Evolutionary conservation across 768 basidiomycete genomes (phyloP).

Genomic region (Lentinula aciculospora): DNA sequence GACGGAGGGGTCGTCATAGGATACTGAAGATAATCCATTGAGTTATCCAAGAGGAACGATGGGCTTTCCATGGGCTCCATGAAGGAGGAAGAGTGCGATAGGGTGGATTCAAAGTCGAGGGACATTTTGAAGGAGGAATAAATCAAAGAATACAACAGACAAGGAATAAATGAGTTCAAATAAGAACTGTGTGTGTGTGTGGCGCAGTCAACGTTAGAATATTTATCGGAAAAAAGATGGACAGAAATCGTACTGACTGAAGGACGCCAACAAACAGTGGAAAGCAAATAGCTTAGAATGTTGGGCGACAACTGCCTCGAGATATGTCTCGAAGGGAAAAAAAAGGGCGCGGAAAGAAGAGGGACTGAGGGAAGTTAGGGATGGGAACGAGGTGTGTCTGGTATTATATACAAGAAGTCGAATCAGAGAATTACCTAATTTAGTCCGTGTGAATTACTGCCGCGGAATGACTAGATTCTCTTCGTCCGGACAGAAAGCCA

Average conservation of each 20-base stretch:
- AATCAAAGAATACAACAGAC: slow-evolving; percentile 25
- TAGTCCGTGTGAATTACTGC: not conserved
- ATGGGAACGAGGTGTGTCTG: slow-evolving; percentile 16
- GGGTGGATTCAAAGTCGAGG: slow-evolving; percentile 40
- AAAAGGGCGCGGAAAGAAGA: slow-evolving; percentile 20
- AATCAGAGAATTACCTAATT: slow-evolving; percentile 4
- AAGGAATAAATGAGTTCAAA: slow-evolving; percentile 20
- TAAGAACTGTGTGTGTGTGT: slow-evolving; percentile 14
- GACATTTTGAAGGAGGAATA: slow-evolving; percentile 23
- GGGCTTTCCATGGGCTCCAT: slow-evolving; percentile 38
- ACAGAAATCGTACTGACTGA: slow-evolving; percentile 22
- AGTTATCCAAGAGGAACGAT: slow-evolving; percentile 42
- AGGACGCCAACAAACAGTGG: slow-evolving; percentile 18
- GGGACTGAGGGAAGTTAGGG: slow-evolving; percentile 16
- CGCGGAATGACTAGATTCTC: not conserved
- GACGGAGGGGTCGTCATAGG: slow-evolving; percentile 45
- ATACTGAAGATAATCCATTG: slow-evolving; percentile 65
- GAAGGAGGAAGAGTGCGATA: slow-evolving; percentile 42
- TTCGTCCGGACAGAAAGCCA: not conserved
- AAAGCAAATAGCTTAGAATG: slow-evolving; percentile 12
- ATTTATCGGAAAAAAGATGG: slow-evolving; percentile 20
- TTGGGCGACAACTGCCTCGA: slow-evolving; percentile 18
- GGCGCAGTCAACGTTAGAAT: slow-evolving; percentile 13
- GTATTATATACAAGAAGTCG: not conserved
- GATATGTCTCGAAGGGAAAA: slow-evolving; percentile 35